Conservation (phyloP, 192 early-diverging fungal genomes). For the Umbelopsis sp. region DNA sequence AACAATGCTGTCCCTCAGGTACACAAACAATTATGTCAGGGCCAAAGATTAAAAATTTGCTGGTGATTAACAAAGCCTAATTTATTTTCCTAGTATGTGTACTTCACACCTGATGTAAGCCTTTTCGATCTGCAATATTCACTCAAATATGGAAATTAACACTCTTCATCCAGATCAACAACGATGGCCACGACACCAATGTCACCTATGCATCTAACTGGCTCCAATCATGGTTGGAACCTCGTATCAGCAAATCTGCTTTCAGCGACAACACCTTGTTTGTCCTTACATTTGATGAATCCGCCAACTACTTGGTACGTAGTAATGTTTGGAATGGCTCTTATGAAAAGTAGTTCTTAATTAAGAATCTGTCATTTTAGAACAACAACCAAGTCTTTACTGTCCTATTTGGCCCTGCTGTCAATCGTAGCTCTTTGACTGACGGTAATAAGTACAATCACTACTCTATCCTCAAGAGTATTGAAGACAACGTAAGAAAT, state of each 20-base stretch:
- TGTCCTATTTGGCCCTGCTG: conserved; percentile 43
- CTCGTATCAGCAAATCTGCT: conserved; percentile 45
- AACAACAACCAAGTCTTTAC: conserved; percentile 33
- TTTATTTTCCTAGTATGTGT: conserved; percentile 43
- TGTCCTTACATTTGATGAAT: conserved; percentile 39
- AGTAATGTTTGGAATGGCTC: not conserved
- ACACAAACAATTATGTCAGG: not conserved
- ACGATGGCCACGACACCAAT: conserved; percentile 57
- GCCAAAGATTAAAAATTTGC: too few species aligned
- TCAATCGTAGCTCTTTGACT: conserved; percentile 23
- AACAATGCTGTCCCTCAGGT: conserved; percentile 45
- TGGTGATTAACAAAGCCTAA: too few species aligned
- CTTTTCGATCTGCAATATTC: not conserved
- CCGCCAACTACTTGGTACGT: not conserved
- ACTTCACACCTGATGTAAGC: conserved; percentile 46
- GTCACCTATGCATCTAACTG: conserved; percentile 48
- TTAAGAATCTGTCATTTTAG: not conserved
- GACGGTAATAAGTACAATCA: conserved; percentile 45
- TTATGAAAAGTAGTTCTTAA: not conserved
- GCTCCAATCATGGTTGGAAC: conserved; percentile 57
- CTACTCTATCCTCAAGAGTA: conserved; percentile 45
- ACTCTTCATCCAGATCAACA: conserved; percentile 40
- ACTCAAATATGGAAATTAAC: not conserved
- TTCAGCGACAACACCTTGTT: conserved; percentile 53
- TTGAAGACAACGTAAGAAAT: conserved; percentile 38